These are phyloP conservation scores for Glycyrrhiza uralensis DNA, from an alignment of 306 rosid genomes.

Conservation along the genomic window DNA sequence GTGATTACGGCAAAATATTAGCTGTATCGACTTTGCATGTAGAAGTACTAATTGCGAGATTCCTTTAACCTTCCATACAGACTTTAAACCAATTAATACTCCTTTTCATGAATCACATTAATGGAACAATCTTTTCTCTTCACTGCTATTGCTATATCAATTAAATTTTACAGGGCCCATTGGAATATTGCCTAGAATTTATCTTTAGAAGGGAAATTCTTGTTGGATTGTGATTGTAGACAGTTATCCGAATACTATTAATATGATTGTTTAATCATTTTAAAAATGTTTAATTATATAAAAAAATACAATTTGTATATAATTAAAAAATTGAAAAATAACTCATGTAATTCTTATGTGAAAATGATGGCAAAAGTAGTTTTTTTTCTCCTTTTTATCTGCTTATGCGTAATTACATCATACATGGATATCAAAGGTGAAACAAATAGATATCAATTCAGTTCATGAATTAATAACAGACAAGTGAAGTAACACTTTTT, in stretches of 20 bases:
- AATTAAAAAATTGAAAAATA: too few relatives aligned
- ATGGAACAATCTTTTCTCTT: constrained; percentile 2
- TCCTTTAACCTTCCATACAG: neutral
- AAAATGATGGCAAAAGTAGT: too few relatives aligned
- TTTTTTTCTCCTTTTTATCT: neutral
- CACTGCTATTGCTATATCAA: neutral
- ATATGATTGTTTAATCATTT: neutral
- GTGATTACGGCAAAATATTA: constrained; percentile 6
- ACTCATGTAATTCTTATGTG: too few relatives aligned
- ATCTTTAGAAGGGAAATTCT: neutral
- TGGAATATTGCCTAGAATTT: neutral
- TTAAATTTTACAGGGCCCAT: neutral
- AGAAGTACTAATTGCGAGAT: neutral
- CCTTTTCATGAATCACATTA: constrained; percentile 17
- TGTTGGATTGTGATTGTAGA: neutral
- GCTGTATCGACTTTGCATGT: neutral
- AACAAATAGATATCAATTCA: neutral
- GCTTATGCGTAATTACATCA: too few relatives aligned
- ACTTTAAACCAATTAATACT: neutral
- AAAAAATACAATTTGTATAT: neutral
- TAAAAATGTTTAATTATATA: neutral
- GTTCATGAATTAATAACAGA: neutral
- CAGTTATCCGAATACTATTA: neutral
- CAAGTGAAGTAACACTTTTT: neutral
- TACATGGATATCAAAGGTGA: neutral